A percentile compares a stretch with the other conserved stretches of the same genome.
Evolutionary conservation across 441 rosid genomes (phyloP).

Genomic region (Biscutella laevigata): DNA sequence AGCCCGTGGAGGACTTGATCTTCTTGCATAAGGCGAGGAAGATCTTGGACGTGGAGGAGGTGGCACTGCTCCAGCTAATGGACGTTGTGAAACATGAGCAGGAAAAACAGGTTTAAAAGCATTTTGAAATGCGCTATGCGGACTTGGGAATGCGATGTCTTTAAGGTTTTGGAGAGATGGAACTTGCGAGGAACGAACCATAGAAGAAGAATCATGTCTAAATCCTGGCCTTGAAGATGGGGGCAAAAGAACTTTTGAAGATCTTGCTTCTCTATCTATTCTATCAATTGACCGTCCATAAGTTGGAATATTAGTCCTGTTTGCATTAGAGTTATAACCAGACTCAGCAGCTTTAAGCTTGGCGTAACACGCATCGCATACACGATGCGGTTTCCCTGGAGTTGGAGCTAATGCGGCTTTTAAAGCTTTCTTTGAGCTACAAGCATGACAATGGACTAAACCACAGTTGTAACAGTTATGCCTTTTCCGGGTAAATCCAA

Average conservation of each 20-base stretch:
- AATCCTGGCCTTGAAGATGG: conserved; percentile 44
- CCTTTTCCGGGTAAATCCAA: conserved; percentile 80
- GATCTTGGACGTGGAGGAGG: conserved; percentile 27
- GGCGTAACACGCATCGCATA: conserved; percentile 78
- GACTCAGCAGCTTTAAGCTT: conserved; percentile 75
- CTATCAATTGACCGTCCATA: conserved; percentile 51
- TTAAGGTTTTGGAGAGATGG: conserved; percentile 58
- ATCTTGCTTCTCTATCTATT: conserved; percentile 31
- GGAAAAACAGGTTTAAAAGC: conserved; percentile 41
- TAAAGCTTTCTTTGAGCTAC: conserved; percentile 86
- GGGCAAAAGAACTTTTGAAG: conserved; percentile 50
- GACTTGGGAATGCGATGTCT: conserved; percentile 66
- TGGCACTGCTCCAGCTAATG: no score
- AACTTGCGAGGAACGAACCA: conserved; percentile 63
- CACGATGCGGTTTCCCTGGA: conserved; percentile 89
- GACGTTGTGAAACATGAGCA: conserved; percentile 23
- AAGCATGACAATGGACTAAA: conserved; percentile 82
- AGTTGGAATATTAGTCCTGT: conserved; percentile 28
- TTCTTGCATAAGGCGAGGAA: conserved; percentile 37
- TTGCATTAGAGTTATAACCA: conserved; percentile 28
- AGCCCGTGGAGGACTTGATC: conserved; percentile 66
- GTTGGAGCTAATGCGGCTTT: conserved; percentile 94
- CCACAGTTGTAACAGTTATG: conserved; percentile 92
- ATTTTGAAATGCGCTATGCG: conserved; percentile 53
- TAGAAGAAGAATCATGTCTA: conserved; percentile 40